These are phyloP conservation scores for Cylindrotheca fusiformis DNA, from an alignment of 108 stramenopile genomes.

Conservation along the genomic window DNA sequence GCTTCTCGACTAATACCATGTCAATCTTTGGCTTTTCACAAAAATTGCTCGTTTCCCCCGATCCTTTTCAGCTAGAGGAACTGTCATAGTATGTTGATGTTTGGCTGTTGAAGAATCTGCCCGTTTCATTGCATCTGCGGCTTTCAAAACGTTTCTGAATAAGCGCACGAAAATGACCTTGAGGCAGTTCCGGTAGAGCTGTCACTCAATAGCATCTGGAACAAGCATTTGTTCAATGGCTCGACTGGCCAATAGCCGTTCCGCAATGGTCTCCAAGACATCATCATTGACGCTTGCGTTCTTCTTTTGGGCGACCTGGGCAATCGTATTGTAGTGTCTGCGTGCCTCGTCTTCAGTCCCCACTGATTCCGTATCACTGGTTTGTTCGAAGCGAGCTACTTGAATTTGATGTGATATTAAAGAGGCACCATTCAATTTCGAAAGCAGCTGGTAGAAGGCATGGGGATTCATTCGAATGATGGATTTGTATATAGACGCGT, in stretches of 20 bases:
- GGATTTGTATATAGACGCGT: slow-evolving; percentile 27
- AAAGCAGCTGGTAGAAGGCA: slow-evolving; percentile 17
- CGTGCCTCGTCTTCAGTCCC: not conserved
- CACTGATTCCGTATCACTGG: not conserved
- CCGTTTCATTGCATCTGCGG: no score
- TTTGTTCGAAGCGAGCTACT: not conserved
- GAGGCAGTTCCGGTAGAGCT: slow-evolving; percentile 33
- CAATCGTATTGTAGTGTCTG: not conserved
- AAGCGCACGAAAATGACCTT: slow-evolving; percentile 34
- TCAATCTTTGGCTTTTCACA: not conserved
- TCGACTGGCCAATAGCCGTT: slow-evolving; percentile 22
- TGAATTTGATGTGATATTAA: slow-evolving; percentile 27
- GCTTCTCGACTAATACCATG: not conserved
- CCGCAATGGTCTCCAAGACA: slow-evolving; percentile 34
- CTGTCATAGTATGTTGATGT: slow-evolving; percentile 4
- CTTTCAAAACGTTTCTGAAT: not conserved
- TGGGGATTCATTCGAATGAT: slow-evolving; percentile 30
- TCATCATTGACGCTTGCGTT: slow-evolving; percentile 14
- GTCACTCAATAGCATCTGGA: slow-evolving; percentile 36
- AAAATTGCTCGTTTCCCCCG: not conserved
- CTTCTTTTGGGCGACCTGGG: not conserved
- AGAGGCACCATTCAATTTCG: slow-evolving; percentile 17
- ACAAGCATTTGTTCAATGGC: slow-evolving; percentile 28
- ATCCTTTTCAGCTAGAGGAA: slow-evolving; percentile 7
- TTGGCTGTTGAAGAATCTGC: slow-evolving; percentile 3